Evolutionary conservation across 345 rosid species (phyloP).

Genomic region (Linum lewisii): DNA sequence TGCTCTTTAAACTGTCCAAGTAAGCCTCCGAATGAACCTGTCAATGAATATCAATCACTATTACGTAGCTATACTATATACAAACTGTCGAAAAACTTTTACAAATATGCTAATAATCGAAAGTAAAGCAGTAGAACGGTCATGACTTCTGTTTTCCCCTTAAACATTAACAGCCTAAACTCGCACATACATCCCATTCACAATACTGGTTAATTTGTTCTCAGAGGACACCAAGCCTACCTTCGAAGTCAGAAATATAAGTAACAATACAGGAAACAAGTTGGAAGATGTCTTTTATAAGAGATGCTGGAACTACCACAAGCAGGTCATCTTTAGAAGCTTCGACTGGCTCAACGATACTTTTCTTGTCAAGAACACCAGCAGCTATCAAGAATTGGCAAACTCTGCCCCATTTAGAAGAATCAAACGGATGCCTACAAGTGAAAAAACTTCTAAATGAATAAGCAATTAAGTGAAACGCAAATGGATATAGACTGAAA

Average conservation of each 20-base stretch:
- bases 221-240: too few species aligned
- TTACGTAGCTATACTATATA: not conserved
- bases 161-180: too few species aligned
- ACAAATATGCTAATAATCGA: too few species aligned
- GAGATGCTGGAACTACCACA: conserved; percentile 42
- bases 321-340: conserved; percentile 77
- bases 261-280: too few species aligned
- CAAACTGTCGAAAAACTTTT: not conserved
- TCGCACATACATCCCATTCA: too few species aligned
- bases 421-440: conserved; percentile 88
- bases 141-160: too few species aligned
- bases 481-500: not conserved
- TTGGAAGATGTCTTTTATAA: too few species aligned
- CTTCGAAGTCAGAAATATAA: too few species aligned
- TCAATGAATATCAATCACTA: conserved; percentile 9
- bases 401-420: conserved; percentile 84
- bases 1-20: conserved; percentile 67
- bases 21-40: conserved; percentile 79
- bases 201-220: too few species aligned
- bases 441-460: not conserved
- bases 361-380: conserved; percentile 42
- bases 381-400: conserved; percentile 49
- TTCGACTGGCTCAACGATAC: conserved; percentile 66
- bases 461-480: not conserved
- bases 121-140: too few species aligned